Percentiles rank a stretch among this genome's conserved stretches.
Conservation (phyloP, 2,329 filamentous ascomycete species). For the Ophiobolus disseminans region DNA sequence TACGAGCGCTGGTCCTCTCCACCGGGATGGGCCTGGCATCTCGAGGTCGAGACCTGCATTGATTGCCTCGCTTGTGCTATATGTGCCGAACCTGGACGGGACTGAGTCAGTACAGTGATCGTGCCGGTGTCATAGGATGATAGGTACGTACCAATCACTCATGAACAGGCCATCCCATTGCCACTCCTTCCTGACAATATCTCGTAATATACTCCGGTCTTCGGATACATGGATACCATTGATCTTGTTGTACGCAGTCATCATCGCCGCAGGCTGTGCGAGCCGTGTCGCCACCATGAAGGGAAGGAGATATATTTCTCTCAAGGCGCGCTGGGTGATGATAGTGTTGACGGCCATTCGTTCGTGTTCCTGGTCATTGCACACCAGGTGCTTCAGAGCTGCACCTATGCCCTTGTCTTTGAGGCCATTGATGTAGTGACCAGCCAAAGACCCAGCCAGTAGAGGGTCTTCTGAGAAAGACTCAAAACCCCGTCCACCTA, state of each 20-base stretch:
- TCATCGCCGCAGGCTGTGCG: slow-evolving; percentile 41
- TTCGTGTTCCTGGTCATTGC: slow-evolving; percentile 70
- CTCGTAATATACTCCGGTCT: slow-evolving; percentile 54
- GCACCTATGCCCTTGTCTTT: slow-evolving; percentile 52
- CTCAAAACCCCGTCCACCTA: slow-evolving; percentile 21
- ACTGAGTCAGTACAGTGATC: not conserved
- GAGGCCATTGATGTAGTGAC: slow-evolving; percentile 37
- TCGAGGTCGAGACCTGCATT: slow-evolving; percentile 36
- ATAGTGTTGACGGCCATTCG: slow-evolving; percentile 65
- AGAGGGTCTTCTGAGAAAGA: slow-evolving; percentile 18
- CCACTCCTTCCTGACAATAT: slow-evolving; percentile 52
- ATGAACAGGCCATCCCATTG: slow-evolving; percentile 53
- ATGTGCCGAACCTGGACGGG: slow-evolving; percentile 14
- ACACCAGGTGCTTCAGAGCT: slow-evolving; percentile 68
- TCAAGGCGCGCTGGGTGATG: slow-evolving; percentile 65
- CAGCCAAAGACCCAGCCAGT: slow-evolving; percentile 12
- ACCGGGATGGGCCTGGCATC: slow-evolving; percentile 36
- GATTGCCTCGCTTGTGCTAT: slow-evolving; percentile 21
- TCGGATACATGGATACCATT: slow-evolving; percentile 15
- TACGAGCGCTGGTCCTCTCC: slow-evolving; percentile 1
- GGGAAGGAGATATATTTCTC: slow-evolving; percentile 56
- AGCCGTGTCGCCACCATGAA: slow-evolving; percentile 1
- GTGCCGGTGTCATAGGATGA: too few species aligned
- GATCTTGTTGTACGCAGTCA: slow-evolving; percentile 56
- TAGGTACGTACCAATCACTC: slow-evolving; percentile 33